Evolutionary conservation across 306 rosid genomes (phyloP).

Genomic region (Psophocarpus tetragonolobus): DNA sequence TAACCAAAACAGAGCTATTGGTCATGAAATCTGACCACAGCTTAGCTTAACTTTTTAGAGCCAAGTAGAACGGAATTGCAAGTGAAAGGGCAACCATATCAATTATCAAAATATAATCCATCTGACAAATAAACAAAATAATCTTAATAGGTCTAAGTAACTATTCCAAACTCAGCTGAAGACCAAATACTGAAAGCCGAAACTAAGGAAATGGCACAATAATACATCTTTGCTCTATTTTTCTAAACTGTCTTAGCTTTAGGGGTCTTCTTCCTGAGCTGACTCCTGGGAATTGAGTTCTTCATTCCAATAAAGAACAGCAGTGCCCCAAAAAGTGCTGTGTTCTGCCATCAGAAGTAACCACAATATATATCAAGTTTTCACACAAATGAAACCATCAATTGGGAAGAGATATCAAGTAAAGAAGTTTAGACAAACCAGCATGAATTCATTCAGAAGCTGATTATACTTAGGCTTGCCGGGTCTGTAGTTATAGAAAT

Average conservation of each 20-base stretch:
- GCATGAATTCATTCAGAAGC: slow-evolving; percentile 59
- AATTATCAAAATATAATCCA: slow-evolving; percentile 18
- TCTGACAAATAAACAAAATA: slow-evolving; percentile 6
- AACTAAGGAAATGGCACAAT: slow-evolving; percentile 15
- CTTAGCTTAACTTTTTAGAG: background rate
- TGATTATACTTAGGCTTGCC: slow-evolving; percentile 38
- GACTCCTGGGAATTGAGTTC: slow-evolving; percentile 65
- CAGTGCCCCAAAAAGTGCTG: slow-evolving; percentile 76
- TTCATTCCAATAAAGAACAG: slow-evolving; percentile 82
- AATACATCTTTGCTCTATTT: slow-evolving; percentile 23
- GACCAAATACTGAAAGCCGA: slow-evolving; percentile 24
- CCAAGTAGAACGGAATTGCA: background rate
- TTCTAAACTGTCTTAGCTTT: slow-evolving; percentile 63
- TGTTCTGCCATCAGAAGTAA: slow-evolving; percentile 48
- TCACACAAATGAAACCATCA: background rate
- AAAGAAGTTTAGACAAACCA: slow-evolving; percentile 53
- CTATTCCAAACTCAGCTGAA: slow-evolving; percentile 32
- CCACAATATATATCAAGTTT: slow-evolving; percentile 7
- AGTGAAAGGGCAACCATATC: slow-evolving; percentile 10
- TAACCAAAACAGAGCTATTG: too few relatives aligned
- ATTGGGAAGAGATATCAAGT: background rate
- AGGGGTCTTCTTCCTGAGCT: slow-evolving; percentile 60
- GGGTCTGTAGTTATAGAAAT: slow-evolving; percentile 67
- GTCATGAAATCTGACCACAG: slow-evolving; percentile 5
- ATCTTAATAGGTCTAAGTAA: slow-evolving; percentile 6